Base-by-base conservation (phyloP, 2,329 filamentous ascomycete species). In the Cercospora canescens region DNA sequence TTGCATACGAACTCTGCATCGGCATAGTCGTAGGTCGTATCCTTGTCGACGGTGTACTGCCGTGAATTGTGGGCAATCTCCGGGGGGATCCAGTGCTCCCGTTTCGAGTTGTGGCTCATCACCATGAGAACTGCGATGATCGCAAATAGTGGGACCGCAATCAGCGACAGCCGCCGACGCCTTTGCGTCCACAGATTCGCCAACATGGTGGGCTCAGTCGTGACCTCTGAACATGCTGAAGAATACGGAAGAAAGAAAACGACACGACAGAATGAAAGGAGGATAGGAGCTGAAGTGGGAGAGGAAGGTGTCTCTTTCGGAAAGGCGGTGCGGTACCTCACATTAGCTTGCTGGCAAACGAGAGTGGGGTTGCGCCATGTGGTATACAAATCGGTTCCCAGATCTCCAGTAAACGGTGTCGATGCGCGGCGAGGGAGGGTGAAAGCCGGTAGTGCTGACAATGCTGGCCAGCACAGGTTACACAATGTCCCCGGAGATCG, bases 1-100 rank as follows among this genome's bases (percentile, higher is more conserved):
- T 30, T 60, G 63, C 63, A 65, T 18, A 65, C 45, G n/a, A 60
- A 61, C 6, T 62, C 35, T 30, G 54, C 62, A 30, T 63, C 62
- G 60, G 60, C 60, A 30, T 41, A 9, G 24, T 56, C 50, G 16
- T 54, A 55, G 48, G 12, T 30, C 6, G 50, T 41, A 8, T 35
- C 34, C 26, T 56, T 62, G 24, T 62, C 60, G 28, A 41, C 32
- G 5, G 32, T 39, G 26, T 62, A 62, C 24, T 62, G 60, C 3
- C 60, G 60, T 24, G 48, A 41, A n/a, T 62, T 55, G 18, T 28
- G 34, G 16, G 50, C 35, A 24, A 62, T 45, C 35, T 62, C 60
- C 6, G 60, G 45, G 1, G 60, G 60, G 7, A 62, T 37, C n/a
- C 34, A 62, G 35, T 62, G 48, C 32, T 62, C 21, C 24, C 60